Percentiles rank a stretch among this genome's conserved stretches.
These are phyloP conservation scores for Phaseolus lunatus DNA, from an alignment of 306 rosid species.

Conservation along the genomic window DNA sequence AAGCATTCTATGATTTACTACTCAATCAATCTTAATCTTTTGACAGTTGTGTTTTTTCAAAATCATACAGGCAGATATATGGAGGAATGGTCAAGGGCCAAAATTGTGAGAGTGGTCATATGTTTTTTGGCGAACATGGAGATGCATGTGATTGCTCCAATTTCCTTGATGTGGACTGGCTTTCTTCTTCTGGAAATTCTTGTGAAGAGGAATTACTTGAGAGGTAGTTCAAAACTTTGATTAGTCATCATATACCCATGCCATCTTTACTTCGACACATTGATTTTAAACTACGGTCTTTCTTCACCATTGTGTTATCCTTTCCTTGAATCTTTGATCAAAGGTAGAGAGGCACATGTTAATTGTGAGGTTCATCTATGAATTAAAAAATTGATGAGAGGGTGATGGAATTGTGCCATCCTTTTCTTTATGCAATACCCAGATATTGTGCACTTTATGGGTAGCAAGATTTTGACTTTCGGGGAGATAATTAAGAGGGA, in stretches of 20 bases:
- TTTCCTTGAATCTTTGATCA: slow-evolving; percentile 28
- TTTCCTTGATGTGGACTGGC: slow-evolving; percentile 77
- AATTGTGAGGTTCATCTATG: slow-evolving; percentile 21
- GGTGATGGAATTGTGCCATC: slow-evolving; percentile 22
- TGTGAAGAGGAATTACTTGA: slow-evolving; percentile 81
- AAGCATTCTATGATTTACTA: slow-evolving; percentile 25
- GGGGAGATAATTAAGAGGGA: slow-evolving; percentile 22
- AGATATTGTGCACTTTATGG: slow-evolving; percentile 22
- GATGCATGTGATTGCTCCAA: slow-evolving; percentile 75
- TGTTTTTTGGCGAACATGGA: slow-evolving; percentile 74
- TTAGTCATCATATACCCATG: not conserved
- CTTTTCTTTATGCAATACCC: slow-evolving; percentile 34
- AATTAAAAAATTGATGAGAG: slow-evolving; percentile 21
- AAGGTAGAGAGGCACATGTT: not conserved
- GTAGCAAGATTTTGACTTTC: slow-evolving; percentile 31
- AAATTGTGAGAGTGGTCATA: slow-evolving; percentile 53
- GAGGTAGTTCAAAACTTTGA: slow-evolving; percentile 60
- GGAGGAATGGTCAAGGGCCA: slow-evolving; percentile 60
- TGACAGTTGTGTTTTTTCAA: slow-evolving; percentile 47
- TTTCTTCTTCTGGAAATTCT: slow-evolving; percentile 91
- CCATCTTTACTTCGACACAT: not conserved
- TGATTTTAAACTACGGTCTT: not conserved
- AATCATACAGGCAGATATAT: slow-evolving; percentile 56
- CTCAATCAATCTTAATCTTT: slow-evolving; percentile 31
- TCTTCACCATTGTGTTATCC: slow-evolving; percentile 16